phyloP scores from a whole-genome alignment of 2,329 filamentous ascomycete species.

The Aureobasidium lini region DNA sequence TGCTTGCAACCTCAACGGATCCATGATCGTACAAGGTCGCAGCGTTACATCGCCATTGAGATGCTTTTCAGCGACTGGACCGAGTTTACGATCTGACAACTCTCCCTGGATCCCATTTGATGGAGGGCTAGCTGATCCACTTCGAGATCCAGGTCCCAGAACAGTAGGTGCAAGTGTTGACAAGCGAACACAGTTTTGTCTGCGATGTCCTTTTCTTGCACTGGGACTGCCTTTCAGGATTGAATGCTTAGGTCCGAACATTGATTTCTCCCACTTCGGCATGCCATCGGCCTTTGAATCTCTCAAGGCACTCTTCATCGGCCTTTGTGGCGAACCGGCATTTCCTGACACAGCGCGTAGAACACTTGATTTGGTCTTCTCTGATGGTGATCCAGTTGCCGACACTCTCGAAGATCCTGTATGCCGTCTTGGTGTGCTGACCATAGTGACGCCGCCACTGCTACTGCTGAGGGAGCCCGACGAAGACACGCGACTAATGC shows the following conservation, averaged over 20 bases:
- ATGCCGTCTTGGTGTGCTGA: slow-evolving; percentile 29
- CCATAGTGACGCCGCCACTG: slow-evolving; percentile 22
- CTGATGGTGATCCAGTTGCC: slow-evolving; percentile 34
- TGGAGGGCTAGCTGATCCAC: slow-evolving; percentile 29
- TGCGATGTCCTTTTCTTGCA: slow-evolving; percentile 35
- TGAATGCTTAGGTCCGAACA: slow-evolving; percentile 33
- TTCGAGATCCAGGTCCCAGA: slow-evolving; percentile 29
- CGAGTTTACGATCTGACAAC: background rate
- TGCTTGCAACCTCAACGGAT: slow-evolving; percentile 28
- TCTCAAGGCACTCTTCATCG: background rate
- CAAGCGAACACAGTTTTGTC: slow-evolving; percentile 40
- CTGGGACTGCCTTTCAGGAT: slow-evolving; percentile 39
- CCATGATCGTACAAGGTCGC: slow-evolving; percentile 15
- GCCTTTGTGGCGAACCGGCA: slow-evolving; percentile 26
- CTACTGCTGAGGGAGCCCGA: slow-evolving; percentile 21
- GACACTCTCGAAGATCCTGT: slow-evolving; percentile 26
- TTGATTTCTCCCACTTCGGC: slow-evolving; percentile 36
- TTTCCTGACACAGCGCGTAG: slow-evolving; percentile 29
- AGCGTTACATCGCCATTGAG: slow-evolving; percentile 9
- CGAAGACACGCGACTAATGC: slow-evolving; percentile 29
- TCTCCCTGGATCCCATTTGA: slow-evolving; percentile 35
- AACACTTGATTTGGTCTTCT: slow-evolving; percentile 23
- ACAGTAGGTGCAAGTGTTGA: slow-evolving; percentile 36
- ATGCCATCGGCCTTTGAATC: slow-evolving; percentile 9
- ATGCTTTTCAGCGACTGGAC: background rate